Evolutionary conservation across 2,329 filamentous ascomycete species (phyloP), one percentile per base, ranked within the genome.

Genomic region (Colletotrichum tamarilloi): DNA sequence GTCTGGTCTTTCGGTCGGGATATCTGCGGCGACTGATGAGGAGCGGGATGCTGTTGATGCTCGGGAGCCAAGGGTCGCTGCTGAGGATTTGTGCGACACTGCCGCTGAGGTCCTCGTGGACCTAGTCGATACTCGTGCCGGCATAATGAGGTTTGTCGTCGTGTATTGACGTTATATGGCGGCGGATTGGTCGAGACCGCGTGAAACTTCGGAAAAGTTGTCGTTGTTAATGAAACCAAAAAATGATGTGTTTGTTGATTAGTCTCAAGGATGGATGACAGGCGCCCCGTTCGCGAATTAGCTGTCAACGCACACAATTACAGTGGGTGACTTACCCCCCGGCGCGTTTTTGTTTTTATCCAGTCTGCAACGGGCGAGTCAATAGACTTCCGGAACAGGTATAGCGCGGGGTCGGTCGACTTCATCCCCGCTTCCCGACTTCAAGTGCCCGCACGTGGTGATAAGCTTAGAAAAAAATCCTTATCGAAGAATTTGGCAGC

Each of bases 1-100:
- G 59, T 91, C 87, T 66, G 91, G 89, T 4, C 92, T 89, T 80
- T 98, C 95, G 78, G 92, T 89, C 52, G 93, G 92, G n/a, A 93
- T 82, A 55, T 89, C 85, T 76, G 83, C 26, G 75, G 80, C 81
- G 24, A 82, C 78, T 5, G 87, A 84, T 5, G 87, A 87, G 38
- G 82, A 81, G 64, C 87, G 85, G 62, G 88, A 89, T 9, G 84
- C 81, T 42, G 81, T 84, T 3, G 87, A 87, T 19, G 83, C 80
- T 76, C 87, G 84, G 62, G 85, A 79, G 72, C 81, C 80, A 14
- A 81, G 72, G 30, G 81, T 82, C 46, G 81, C 78, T 58, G 79
- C 79, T 7, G 85, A 84, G 11, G 82, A 77, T 75, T 85, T 86
- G 75, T 83, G 80, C 30, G 84, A 83, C 35, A 79, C 80, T 58